Evolutionary conservation across 73 alveolate genomes (phyloP), one percentile per base, ranked within the genome.

Genomic region (Paraurostyla sp.): DNA sequence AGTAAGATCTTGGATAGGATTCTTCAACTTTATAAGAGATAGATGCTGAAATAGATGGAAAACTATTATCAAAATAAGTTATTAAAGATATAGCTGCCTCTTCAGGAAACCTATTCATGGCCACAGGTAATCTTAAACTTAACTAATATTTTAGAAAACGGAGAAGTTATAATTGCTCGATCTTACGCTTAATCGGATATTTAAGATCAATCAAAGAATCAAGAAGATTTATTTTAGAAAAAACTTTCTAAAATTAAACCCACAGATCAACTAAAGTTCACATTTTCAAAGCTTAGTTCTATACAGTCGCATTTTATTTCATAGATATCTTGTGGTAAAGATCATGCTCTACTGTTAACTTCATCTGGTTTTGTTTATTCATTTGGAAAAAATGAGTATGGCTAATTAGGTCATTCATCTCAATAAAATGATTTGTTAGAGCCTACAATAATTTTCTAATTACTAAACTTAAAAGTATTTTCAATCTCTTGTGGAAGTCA

Each of bases 401-500:
- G 96, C 62, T 90, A 94, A 52, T 76, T 94, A 80, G 98, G 98
- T 0, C 95, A 91, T 52, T 90, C 96, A 4, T 92, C 92, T 76
- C 52, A 81, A 18, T 89, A 60, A 49, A 94, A 94, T 41, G 93
- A 54, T 20, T 54, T 91, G 71, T 92, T 80, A 32, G 94, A 91
- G 59, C 98, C 98, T 27, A 83, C 92, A 0, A 83, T 83, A 18
- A 83, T 83, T 0, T 83, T 63, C 50, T 46, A 30, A 43, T 38
- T 83, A n/a, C 59, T 83, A 13, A 83, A 83, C 35, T 36, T 83
- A 27, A 83, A 62, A 45, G 85, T 83, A 0, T 83, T 63, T 51
- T 62, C 85, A 20, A 83, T 83, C 0, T 23, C 92, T 36, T 41
- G 86, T 27, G 92, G 92, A 2, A 27, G 65, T 23, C 59, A 83